Conservation (phyloP, 176 grass and related monocot species). For the Phoenix dactylifera region DNA sequence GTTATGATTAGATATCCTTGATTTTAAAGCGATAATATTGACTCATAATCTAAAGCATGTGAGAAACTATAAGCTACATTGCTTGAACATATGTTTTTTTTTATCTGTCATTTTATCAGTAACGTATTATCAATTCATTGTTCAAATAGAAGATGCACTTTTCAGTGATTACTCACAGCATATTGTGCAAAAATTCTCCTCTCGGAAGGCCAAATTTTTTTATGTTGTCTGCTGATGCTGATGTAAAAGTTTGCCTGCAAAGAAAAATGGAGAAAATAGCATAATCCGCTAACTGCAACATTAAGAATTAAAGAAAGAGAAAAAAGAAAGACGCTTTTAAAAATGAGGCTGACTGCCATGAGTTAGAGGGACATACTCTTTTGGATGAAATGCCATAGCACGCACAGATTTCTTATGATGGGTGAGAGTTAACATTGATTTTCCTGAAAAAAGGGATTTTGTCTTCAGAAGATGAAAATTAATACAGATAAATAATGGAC, state of each 20-base stretch:
- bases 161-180: constrained; percentile 60
- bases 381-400: constrained; percentile 89
- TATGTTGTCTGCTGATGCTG: constrained; percentile 94
- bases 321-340: neutral
- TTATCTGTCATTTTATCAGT: too few species aligned
- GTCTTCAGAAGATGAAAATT: neutral
- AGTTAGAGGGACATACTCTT: constrained; percentile 47
- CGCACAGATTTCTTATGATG: constrained; percentile 98
- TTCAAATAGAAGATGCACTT: too few species aligned
- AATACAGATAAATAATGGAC: neutral
- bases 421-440: constrained; percentile 88
- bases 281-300: too few species aligned
- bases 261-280: neutral
- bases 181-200: constrained; percentile 97
- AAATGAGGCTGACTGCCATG: neutral
- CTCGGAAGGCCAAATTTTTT: constrained; percentile 89
- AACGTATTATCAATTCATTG: too few species aligned
- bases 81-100: too few species aligned
- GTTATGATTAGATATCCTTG: too few species aligned
- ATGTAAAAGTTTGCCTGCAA: constrained; percentile 75
- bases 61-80: too few species aligned
- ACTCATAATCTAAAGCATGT: too few species aligned
- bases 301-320: constrained; percentile 9
- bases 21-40: too few species aligned
- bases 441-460: constrained; percentile 48